Conservation (phyloP, 2,329 filamentous ascomycete genomes). For the Aurifilum marmelostoma region DNA sequence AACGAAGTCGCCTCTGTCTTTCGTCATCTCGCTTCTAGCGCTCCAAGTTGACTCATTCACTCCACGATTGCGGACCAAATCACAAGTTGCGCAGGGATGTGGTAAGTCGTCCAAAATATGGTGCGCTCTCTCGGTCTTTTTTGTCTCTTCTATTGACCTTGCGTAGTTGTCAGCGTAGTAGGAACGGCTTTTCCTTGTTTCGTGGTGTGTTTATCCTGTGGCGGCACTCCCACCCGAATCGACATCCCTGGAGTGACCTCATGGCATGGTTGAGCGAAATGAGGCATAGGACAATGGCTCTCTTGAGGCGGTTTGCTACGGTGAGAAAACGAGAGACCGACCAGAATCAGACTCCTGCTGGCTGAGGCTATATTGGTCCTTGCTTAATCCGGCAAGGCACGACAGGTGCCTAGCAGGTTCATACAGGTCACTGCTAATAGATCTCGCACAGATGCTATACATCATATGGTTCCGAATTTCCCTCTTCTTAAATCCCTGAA, state of each 20-base stretch:
- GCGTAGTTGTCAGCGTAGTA: too few species aligned
- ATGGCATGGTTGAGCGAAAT: neutral
- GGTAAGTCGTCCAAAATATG: neutral
- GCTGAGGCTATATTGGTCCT: neutral
- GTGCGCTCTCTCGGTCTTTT: too few species aligned
- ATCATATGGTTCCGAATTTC: too few species aligned
- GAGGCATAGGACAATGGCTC: neutral
- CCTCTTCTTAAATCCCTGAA: too few species aligned
- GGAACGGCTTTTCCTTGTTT: too few species aligned
- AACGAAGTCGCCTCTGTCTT: conserved; percentile 12
- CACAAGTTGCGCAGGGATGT: conserved; percentile 3
- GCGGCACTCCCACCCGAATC: too few species aligned
- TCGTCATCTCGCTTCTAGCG: neutral
- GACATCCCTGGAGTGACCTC: too few species aligned
- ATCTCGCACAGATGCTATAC: too few species aligned
- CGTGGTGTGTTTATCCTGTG: too few species aligned
- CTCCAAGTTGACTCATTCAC: conserved; percentile 9
- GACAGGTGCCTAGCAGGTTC: too few species aligned
- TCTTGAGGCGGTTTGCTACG: neutral
- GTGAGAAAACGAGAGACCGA: neutral
- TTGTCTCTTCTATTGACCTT: too few species aligned
- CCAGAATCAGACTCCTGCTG: neutral
- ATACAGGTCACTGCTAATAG: too few species aligned
- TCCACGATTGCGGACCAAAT: conserved; percentile 29
- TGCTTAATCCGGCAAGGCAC: neutral